A percentile compares a stretch with the other conserved stretches of the same genome.
phyloP scores from a whole-genome alignment of 2,329 filamentous ascomycete species.

The Diaporthe velutina region DNA sequence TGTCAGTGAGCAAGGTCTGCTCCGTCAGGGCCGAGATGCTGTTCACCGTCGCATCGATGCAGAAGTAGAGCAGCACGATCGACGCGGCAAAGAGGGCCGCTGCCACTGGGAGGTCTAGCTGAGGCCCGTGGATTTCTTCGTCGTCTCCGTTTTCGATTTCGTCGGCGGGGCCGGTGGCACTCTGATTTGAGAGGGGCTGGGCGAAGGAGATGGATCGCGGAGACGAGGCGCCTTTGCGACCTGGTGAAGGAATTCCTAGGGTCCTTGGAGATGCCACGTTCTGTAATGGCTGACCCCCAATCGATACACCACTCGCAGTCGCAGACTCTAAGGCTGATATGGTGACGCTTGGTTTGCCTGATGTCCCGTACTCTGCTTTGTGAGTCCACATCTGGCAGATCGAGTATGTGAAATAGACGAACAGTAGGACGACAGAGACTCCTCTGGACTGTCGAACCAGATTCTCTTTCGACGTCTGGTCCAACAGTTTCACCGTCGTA shows the following conservation, averaged over 20 bases:
- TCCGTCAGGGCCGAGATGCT: conserved; percentile 26
- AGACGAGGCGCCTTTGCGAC: background rate
- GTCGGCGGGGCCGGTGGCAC: background rate
- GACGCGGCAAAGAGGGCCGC: conserved; percentile 14
- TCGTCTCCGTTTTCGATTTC: background rate
- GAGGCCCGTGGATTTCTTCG: conserved; percentile 6
- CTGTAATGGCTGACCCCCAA: background rate
- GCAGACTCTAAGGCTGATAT: background rate
- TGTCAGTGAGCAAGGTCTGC: conserved; percentile 23
- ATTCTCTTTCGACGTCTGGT: conserved; percentile 21
- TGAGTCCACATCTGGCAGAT: conserved; percentile 33
- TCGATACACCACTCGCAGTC: background rate
- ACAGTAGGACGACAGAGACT: conserved; percentile 20
- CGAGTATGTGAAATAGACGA: conserved; percentile 28
- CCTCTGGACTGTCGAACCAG: conserved; percentile 23
- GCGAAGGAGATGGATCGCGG: background rate
- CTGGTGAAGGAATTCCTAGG: background rate
- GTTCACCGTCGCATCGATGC: conserved; percentile 29
- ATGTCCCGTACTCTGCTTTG: background rate
- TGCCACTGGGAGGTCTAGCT: conserved; percentile 16
- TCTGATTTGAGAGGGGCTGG: background rate
- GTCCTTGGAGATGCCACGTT: background rate
- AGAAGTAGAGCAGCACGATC: conserved; percentile 27
- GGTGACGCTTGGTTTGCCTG: background rate
- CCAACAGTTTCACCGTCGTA: conserved; percentile 22